Evolutionary conservation across 1,284 basidiomycete genomes (phyloP).

Genomic region (Schizophyllum commune): DNA sequence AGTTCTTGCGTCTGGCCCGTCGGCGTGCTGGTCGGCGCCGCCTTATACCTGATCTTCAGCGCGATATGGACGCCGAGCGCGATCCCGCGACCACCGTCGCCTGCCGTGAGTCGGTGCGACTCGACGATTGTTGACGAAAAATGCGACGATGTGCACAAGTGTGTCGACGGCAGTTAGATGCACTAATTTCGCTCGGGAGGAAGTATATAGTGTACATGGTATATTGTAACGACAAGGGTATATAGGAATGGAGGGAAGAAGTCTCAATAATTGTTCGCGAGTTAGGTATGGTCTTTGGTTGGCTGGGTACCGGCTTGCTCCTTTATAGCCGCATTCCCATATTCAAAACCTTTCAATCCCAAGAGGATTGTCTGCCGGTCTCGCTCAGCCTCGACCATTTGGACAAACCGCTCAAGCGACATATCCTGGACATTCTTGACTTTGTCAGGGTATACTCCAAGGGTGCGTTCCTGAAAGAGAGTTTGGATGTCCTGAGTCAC

Average conservation of each 20-base stretch:
- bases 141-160: not conserved
- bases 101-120: not conserved
- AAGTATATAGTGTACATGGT: too few species aligned
- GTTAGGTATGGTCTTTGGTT: too few species aligned
- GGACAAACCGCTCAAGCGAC: not conserved
- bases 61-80: not conserved
- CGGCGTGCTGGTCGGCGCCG: constrained; percentile 8
- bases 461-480: too few species aligned
- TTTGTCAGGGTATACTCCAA: not conserved
- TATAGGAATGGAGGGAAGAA: too few species aligned
- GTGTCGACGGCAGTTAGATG: not conserved
- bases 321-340: not conserved
- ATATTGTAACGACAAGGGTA: too few species aligned
- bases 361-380: not conserved
- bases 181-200: too few species aligned
- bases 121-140: not conserved
- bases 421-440: not conserved
- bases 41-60: constrained; percentile 11
- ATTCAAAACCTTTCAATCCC: not conserved
- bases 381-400: not conserved
- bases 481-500: too few species aligned
- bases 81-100: not conserved
- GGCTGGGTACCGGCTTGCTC: too few species aligned
- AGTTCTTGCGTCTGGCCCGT: constrained; percentile 15
- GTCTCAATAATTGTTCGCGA: too few species aligned